These are phyloP conservation scores for Starmerella sirachaensis DNA, from an alignment of 805 yeast genomes.

Conservation along the genomic window DNA sequence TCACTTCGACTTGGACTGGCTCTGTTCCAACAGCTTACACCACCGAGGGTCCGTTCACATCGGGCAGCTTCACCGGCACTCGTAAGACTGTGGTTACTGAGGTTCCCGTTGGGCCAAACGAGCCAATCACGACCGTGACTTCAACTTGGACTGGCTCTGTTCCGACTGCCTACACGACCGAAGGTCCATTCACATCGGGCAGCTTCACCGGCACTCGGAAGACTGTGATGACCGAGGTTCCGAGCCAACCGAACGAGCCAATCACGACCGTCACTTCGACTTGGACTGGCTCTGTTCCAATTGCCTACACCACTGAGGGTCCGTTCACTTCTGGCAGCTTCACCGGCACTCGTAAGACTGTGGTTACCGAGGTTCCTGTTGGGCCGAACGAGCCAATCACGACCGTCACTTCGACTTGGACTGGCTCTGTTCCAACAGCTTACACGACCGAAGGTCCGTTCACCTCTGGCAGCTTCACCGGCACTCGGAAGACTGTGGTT, in stretches of 20 bases:
- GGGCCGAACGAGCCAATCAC: not conserved
- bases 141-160: not conserved
- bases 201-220: not conserved
- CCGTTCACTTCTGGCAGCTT: not conserved
- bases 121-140: not conserved
- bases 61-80: not conserved
- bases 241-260: not conserved
- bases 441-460: not conserved
- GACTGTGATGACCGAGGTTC: not conserved
- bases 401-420: not conserved
- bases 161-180: not conserved
- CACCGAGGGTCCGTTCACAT: not conserved
- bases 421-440: not conserved
- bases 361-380: not conserved
- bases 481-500: no score
- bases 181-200: not conserved
- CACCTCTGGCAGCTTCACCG: no score
- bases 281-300: not conserved
- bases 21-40: not conserved
- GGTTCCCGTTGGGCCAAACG: not conserved
- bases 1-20: not conserved
- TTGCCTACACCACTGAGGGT: not conserved
- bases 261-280: not conserved
- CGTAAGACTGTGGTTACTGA: not conserved
- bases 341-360: not conserved